Percentiles rank a stretch among this genome's conserved stretches.
Conservation (phyloP, 2,329 filamentous ascomycete species). For the Lachnellula occidentalis region DNA sequence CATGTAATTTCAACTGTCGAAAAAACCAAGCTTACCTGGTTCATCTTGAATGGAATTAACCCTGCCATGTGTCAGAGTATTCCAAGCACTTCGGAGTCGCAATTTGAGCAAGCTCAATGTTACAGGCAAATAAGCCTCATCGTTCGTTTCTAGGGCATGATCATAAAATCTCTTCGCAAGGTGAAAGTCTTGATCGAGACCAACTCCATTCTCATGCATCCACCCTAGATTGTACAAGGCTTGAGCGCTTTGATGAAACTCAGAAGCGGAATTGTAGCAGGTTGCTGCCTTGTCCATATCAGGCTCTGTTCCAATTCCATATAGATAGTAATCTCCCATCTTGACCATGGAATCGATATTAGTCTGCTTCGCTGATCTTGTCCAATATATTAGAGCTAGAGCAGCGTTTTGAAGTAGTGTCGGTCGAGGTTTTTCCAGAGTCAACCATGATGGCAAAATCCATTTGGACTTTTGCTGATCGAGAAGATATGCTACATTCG, state of each 20-base stretch:
- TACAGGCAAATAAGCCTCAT: constrained; percentile 90
- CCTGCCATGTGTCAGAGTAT: constrained; percentile 81
- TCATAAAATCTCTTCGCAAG: constrained; percentile 96
- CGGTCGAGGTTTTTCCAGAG: constrained; percentile 31
- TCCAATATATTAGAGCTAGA: constrained; percentile 76
- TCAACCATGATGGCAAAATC: constrained; percentile 36
- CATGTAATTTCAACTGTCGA: neutral
- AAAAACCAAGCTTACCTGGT: constrained; percentile 53
- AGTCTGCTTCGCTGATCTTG: constrained; percentile 82
- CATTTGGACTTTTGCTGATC: constrained; percentile 55
- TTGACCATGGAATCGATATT: constrained; percentile 95
- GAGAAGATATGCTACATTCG: constrained; percentile 67
- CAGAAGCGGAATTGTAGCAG: constrained; percentile 88
- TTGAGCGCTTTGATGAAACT: constrained; percentile 87
- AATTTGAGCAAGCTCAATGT: constrained; percentile 83
- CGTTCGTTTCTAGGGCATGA: constrained; percentile 81
- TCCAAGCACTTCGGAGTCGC: constrained; percentile 84
- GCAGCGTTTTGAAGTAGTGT: constrained; percentile 51
- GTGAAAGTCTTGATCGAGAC: constrained; percentile 91
- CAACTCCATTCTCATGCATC: constrained; percentile 98
- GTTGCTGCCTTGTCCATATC: constrained; percentile 83
- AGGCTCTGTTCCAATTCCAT: constrained; percentile 65
- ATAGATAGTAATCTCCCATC: constrained; percentile 96
- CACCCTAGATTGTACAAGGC: constrained; percentile 96
- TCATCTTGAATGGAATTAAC: constrained; percentile 92